Evolutionary conservation across 805 yeast species (phyloP).

Genomic region (Zygosaccharomyces rouxii): DNA sequence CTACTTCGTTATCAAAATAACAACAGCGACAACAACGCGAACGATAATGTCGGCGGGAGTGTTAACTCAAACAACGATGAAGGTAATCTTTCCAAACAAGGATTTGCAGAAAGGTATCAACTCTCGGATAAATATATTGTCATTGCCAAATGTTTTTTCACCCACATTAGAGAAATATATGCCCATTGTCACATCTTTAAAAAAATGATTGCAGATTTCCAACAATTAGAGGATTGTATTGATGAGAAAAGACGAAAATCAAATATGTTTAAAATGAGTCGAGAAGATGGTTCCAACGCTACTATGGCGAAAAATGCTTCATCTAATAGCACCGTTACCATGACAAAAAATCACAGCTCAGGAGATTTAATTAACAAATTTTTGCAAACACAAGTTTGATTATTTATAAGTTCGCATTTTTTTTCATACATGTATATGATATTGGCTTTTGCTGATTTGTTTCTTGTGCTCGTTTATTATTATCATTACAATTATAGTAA

Average conservation of each 20-base stretch:
- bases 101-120: slow-evolving; percentile 30
- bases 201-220: slow-evolving; percentile 27
- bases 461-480: not conserved
- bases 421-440: not conserved
- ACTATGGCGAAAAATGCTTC: not conserved
- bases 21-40: not conserved
- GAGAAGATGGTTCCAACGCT: not conserved
- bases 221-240: slow-evolving; percentile 19
- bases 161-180: slow-evolving; percentile 20
- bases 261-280: not conserved
- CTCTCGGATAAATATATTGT: slow-evolving; percentile 28
- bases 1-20: slow-evolving; percentile 3
- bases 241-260: slow-evolving; percentile 9
- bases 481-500: not conserved
- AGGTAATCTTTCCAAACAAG: slow-evolving; percentile 15
- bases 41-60: not conserved
- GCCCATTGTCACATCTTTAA: slow-evolving; percentile 30
- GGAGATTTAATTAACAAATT: slow-evolving; percentile 8
- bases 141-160: slow-evolving; percentile 29
- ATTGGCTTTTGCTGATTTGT: not conserved
- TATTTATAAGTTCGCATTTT: not conserved
- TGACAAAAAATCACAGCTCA: slow-evolving; percentile 4
- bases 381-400: slow-evolving; percentile 7
- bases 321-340: not conserved
- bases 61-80: not conserved